Conservation (phyloP, 2,329 filamentous ascomycete species). For the Cladosporium sp. region DNA sequence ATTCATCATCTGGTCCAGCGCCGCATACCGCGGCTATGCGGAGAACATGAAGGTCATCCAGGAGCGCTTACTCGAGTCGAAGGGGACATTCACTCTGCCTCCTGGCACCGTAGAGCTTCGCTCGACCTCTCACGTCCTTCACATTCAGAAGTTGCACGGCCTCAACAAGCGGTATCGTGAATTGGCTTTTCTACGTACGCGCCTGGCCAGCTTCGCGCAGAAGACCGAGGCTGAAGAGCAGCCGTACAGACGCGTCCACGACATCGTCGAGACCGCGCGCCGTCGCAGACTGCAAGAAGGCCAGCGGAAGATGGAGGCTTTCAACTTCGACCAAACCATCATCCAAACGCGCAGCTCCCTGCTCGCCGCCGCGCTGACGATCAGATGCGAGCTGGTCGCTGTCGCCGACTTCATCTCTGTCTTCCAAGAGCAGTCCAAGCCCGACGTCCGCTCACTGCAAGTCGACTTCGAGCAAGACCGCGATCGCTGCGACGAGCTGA, state of each 20-base stretch:
- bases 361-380: constrained; percentile 39
- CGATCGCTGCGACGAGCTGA: constrained; percentile 37
- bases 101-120: neutral
- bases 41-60: constrained; percentile 23
- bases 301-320: constrained; percentile 15
- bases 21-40: constrained; percentile 37
- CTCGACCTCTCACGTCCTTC: neutral
- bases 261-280: constrained; percentile 39
- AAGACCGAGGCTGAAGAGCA: constrained; percentile 43
- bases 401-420: constrained; percentile 39
- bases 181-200: constrained; percentile 13
- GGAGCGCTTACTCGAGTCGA: neutral
- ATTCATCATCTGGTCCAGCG: constrained; percentile 52
- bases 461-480: constrained; percentile 33
- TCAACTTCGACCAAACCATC: constrained; percentile 24
- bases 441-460: constrained; percentile 8
- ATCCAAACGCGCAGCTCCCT: constrained; percentile 31
- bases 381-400: constrained; percentile 46
- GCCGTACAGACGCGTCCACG: constrained; percentile 43
- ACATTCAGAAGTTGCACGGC: neutral
- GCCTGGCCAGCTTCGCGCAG: constrained; percentile 21
- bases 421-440: constrained; percentile 9
- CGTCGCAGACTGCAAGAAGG: constrained; percentile 23
- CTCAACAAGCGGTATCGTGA: constrained; percentile 13
- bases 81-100: neutral